phyloP scores from a whole-genome alignment of 2,329 filamentous ascomycete genomes.

The Dryadomyces quercus-mongolicae region DNA sequence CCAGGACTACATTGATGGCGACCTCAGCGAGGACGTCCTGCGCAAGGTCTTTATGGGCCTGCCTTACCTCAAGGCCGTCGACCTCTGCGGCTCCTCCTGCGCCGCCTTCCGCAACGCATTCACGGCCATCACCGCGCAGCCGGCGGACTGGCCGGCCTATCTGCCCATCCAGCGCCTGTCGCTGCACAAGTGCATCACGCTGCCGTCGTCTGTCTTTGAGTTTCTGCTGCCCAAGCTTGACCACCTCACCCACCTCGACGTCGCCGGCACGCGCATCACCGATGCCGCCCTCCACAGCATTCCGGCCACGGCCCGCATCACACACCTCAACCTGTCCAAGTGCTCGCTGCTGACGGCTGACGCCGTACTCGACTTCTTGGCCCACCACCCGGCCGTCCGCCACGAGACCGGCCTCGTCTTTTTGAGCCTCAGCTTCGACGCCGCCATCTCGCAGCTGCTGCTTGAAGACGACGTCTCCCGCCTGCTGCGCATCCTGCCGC shows the following conservation, averaged over 20 bases:
- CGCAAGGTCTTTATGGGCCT: slow-evolving; percentile 58
- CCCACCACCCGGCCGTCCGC: slow-evolving; percentile 56
- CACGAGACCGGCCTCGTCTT: slow-evolving; percentile 46
- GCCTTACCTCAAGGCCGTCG: slow-evolving; percentile 52
- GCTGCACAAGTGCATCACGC: slow-evolving; percentile 65
- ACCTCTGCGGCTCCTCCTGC: slow-evolving; percentile 68
- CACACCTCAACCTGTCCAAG: slow-evolving; percentile 67
- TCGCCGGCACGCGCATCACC: slow-evolving; percentile 67
- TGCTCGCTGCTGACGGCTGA: slow-evolving; percentile 58
- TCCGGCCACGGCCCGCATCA: slow-evolving; percentile 58
- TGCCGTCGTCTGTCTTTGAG: slow-evolving; percentile 56
- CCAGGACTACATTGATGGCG: slow-evolving; percentile 71
- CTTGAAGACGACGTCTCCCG: slow-evolving; percentile 51
- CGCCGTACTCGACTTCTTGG: slow-evolving; percentile 57
- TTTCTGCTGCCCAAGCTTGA: slow-evolving; percentile 57
- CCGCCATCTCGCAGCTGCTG: slow-evolving; percentile 59
- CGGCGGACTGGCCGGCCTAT: slow-evolving; percentile 32
- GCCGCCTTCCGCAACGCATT: slow-evolving; percentile 55
- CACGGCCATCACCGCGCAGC: slow-evolving; percentile 31
- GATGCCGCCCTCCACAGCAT: slow-evolving; percentile 59
- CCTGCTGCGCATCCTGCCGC: slow-evolving; percentile 54
- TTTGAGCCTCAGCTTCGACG: slow-evolving; percentile 62
- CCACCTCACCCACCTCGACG: slow-evolving; percentile 63
- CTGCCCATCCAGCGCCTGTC: slow-evolving; percentile 56
- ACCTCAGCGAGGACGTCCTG: slow-evolving; percentile 56